A percentile compares a stretch with the other conserved stretches of the same genome.
Evolutionary conservation across 176 grass and related monocot genomes (phyloP).

Genomic region (Pharus latifolius): DNA sequence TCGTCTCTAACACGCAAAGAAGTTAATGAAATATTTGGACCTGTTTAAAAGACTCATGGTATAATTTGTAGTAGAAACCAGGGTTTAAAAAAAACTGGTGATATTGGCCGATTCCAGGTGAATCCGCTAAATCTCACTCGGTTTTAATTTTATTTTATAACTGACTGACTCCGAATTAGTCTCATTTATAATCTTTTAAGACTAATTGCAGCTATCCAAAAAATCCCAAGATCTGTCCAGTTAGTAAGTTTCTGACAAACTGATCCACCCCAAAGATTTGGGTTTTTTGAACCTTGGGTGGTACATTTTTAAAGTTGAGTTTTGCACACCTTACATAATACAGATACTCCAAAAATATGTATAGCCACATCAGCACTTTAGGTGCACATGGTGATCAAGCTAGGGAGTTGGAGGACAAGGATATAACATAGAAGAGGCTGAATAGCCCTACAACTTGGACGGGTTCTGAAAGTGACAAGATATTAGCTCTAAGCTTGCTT

Average conservation of each 20-base stretch:
- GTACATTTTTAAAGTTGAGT: background rate
- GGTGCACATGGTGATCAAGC: constrained; percentile 17
- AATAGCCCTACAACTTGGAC: constrained; percentile 1
- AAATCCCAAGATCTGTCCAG: no score
- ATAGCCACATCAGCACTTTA: background rate
- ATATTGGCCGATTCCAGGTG: no score
- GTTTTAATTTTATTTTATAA: no score
- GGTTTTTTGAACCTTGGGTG: no score
- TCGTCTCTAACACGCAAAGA: background rate
- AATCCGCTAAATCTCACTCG: no score
- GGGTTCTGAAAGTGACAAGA: constrained; percentile 12
- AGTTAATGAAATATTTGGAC: background rate
- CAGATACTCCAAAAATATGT: background rate
- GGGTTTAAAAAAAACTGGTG: no score
- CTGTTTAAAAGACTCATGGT: background rate
- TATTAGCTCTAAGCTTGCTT: constrained; percentile 12
- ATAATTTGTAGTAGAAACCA: no score
- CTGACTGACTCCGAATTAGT: no score
- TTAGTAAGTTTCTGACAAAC: no score
- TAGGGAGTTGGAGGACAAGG: constrained; percentile 14
- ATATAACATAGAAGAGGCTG: constrained; percentile 4
- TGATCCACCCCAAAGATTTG: no score
- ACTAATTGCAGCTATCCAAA: no score
- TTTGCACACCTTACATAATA: constrained; percentile 14
- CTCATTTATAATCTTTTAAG: no score